Conservation (phyloP, 2,329 filamentous ascomycete genomes). For the Fonsecaea nubica region DNA sequence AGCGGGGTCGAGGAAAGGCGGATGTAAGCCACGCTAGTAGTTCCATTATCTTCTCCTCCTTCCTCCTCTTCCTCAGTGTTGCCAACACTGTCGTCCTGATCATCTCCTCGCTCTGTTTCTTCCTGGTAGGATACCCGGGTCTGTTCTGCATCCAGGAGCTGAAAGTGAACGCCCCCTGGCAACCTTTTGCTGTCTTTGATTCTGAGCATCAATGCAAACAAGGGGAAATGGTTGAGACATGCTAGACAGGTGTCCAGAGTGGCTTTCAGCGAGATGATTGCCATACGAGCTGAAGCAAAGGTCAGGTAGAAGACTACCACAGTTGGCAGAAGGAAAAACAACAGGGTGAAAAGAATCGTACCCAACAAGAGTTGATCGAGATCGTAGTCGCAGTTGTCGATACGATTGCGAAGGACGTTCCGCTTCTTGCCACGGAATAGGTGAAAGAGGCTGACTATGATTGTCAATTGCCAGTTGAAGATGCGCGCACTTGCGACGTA, state of each 20-base stretch:
- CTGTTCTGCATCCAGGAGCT: slow-evolving; percentile 27
- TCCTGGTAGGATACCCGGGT: slow-evolving; percentile 23
- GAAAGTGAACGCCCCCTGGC: slow-evolving; percentile 66
- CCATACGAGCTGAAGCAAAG: slow-evolving; percentile 92
- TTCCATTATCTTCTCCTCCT: slow-evolving; percentile 25
- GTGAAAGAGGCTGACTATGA: slow-evolving; percentile 96
- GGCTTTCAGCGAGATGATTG: slow-evolving; percentile 92
- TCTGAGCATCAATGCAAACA: slow-evolving; percentile 95
- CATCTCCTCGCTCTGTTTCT: slow-evolving; percentile 14
- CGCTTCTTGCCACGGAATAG: slow-evolving; percentile 98
- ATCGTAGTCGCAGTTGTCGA: slow-evolving; percentile 98
- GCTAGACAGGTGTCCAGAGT: slow-evolving; percentile 88
- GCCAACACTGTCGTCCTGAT: background rate
- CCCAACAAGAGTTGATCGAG: slow-evolving; percentile 94
- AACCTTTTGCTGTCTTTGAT: slow-evolving; percentile 90
- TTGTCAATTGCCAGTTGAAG: slow-evolving; percentile 98
- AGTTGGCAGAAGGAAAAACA: slow-evolving; percentile 93
- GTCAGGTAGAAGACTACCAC: slow-evolving; percentile 97
- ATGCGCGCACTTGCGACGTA: slow-evolving; percentile 96
- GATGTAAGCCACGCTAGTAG: slow-evolving; percentile 34
- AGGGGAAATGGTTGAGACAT: slow-evolving; percentile 94
- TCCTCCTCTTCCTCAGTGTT: slow-evolving; percentile 22
- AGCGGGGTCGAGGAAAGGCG: slow-evolving; percentile 77
- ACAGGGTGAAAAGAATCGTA: slow-evolving; percentile 92
- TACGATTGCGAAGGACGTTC: slow-evolving; percentile 94